Base-by-base conservation (phyloP, 2,329 filamentous ascomycete species). In the Cadophora sp. region DNA sequence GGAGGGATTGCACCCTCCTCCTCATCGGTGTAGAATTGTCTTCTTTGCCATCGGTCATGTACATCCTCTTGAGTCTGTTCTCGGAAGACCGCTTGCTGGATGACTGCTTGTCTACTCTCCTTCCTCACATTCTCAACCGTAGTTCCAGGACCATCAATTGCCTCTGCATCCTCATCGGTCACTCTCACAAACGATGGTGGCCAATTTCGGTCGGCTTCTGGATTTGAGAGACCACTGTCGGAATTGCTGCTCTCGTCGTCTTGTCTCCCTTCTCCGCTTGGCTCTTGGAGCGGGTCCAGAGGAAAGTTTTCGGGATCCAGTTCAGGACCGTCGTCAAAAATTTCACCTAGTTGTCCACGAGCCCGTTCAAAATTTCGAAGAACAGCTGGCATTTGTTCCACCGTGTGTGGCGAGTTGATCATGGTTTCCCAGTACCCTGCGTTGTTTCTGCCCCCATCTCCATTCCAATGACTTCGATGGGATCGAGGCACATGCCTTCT, bases 21-120 rank as follows among this genome's bases (percentile, higher is more conserved):
- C 78, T 94, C 91, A 67, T 97, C 93, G 0, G 93, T 86, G 75
- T 96, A 97, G 74, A 96, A 97, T 48, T 90, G 88, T 56, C 93
- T 85, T 68, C 91, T 86, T 74, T 87, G 87, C 92, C 92, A 96
- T 61, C 92, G 85, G 64, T 94, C 88, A 73, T 91, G 85, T 43
- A 93, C 82, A 22, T 73, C 67, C 31, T 68, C 68, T 46, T 75
- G 70, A 22, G 74, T 69, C 24, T 68, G 67, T 40, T 73, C 70
- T 43, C 76, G 72, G 29, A 71, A 69, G 1, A 73, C 61, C 12
- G 73, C 73, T 64, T 76, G 72, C 27, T 67, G 66, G 27, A 77
- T 69, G 19, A 78, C 74, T 8, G 70, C 69, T 53, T 65, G 70
- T 16, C 76, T 71, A 53, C 68, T 71, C 16, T 43, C 50, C 62